Base-by-base conservation (phyloP, 2,329 filamentous ascomycete genomes). In the Xylariaceae sp. region DNA sequence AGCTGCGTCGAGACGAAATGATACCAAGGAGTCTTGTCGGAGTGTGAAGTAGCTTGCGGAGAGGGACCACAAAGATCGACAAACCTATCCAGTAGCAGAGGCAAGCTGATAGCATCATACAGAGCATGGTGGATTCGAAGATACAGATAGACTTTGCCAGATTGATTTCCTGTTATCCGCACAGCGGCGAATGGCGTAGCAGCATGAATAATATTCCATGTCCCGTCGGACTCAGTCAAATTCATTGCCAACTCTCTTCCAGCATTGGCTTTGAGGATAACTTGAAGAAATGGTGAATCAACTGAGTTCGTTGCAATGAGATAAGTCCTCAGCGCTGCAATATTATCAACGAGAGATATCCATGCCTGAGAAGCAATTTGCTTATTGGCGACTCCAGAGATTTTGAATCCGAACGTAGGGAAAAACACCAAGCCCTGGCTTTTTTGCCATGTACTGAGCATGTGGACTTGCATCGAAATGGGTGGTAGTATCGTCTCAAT, bases 101-200 rank as follows among this genome's bases (percentile, higher is more conserved):
- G 80, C 5, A 96, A 72, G 59, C 88, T 94, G 52, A 95, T 76
- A 6, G 85, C 90, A 65, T 96, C 92, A 62, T 96, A 97, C 0
- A 96, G 74, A 0, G 88, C 87, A 65, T 97, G 91, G 55, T 96
- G 90, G 5, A 96, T 85, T 22, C 74, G 74, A 5, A 90, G 72
- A 2, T 77, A 69, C 4, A 83, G 47, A 0, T 54, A 38, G 58
- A 66, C 69, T 3, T 56, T 51, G 0, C 57, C 54, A 0, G 54
- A 36, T 0, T 54, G 48, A 3, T 56, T 46, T 1, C 56, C 49
- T 2, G 55, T 38, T 0, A 63, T 51, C 0, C 43, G 36, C 2
- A 71, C 42, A 5, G 55, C 49, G 2, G 63, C 54, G 39, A 68
- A 56, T 0, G 62, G 67, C 2, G 59, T 59, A 1, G 46, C 31